A percentile compares a stretch with the other conserved stretches of the same genome.
Evolutionary conservation across 2,329 filamentous ascomycete species (phyloP).

Genomic region (Ustilaginoidea virens): DNA sequence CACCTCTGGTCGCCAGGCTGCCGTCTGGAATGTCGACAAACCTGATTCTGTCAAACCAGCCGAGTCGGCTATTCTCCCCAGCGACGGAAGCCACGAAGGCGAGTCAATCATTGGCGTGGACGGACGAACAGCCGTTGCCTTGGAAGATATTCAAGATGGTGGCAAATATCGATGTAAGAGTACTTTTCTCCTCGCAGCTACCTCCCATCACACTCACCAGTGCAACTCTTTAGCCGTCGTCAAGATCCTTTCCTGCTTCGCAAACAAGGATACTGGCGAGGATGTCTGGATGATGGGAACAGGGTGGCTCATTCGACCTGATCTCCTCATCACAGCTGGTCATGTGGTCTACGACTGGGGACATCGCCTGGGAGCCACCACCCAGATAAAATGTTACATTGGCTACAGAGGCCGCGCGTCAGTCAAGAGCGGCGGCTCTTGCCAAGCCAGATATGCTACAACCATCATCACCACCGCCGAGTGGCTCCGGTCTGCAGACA

Average conservation of each 20-base stretch:
- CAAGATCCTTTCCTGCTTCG: not conserved
- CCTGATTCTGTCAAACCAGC: too few relatives aligned
- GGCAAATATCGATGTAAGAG: not conserved
- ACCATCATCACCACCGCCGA: slow-evolving; percentile 10
- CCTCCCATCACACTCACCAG: too few relatives aligned
- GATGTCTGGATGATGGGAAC: slow-evolving; percentile 10
- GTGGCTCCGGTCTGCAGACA: slow-evolving; percentile 7
- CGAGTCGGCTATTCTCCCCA: not conserved
- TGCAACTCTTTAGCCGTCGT: not conserved
- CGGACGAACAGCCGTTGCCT: not conserved
- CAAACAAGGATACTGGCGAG: not conserved
- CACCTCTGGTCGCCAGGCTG: too few relatives aligned
- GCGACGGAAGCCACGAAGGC: too few relatives aligned
- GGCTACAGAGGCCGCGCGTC: slow-evolving; percentile 15
- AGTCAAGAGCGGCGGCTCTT: not conserved
- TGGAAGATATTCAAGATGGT: not conserved
- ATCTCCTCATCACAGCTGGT: slow-evolving; percentile 10
- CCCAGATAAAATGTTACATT: slow-evolving; percentile 17
- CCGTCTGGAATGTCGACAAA: too few relatives aligned
- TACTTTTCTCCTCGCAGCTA: too few relatives aligned
- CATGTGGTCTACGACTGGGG: slow-evolving; percentile 11
- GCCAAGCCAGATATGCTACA: slow-evolving; percentile 8
- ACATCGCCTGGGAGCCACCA: slow-evolving; percentile 8
- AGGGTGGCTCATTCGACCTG: slow-evolving; percentile 10
- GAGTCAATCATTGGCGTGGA: not conserved